phyloP scores from a whole-genome alignment of 176 grass and related monocot genomes.

The Otatea glauca region DNA sequence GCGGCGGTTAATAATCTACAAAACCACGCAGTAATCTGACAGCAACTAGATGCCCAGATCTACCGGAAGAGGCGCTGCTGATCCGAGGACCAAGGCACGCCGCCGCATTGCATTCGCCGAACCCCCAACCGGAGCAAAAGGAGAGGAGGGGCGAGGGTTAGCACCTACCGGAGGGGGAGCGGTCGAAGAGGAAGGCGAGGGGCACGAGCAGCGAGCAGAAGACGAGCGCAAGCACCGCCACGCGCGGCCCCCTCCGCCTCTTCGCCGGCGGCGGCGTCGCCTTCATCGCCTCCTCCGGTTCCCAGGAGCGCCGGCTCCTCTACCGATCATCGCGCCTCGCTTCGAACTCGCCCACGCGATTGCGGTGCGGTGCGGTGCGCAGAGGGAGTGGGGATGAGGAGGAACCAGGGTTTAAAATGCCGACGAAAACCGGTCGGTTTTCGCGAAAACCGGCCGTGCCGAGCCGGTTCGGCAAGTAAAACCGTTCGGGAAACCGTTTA shows the following conservation, averaged over 20 bases:
- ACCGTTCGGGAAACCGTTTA: no score
- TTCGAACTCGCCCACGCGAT: background rate
- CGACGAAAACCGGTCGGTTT: no score
- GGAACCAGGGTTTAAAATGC: no score
- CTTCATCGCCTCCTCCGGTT: constrained; percentile 55
- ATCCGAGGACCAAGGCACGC: constrained; percentile 30
- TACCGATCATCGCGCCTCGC: constrained; percentile 44
- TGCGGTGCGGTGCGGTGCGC: constrained; percentile 21
- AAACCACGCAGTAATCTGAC: background rate
- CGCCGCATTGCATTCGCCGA: constrained; percentile 13
- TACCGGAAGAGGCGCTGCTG: background rate
- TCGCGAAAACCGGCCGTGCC: no score
- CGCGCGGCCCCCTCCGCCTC: constrained; percentile 62
- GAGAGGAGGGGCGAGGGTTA: background rate
- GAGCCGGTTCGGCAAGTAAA: no score
- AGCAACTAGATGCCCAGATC: constrained; percentile 30
- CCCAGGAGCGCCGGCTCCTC: background rate
- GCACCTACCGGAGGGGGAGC: constrained; percentile 60
- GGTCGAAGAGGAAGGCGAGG: constrained; percentile 76
- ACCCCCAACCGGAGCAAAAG: background rate
- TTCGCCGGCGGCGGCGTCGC: constrained; percentile 55
- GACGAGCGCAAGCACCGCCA: constrained; percentile 77
- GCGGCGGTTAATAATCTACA: background rate
- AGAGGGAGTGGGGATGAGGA: background rate
- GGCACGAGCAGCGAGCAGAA: constrained; percentile 89